These are phyloP conservation scores for Capronia coronata DNA, from an alignment of 2,329 filamentous ascomycete genomes.

Conservation along the genomic window DNA sequence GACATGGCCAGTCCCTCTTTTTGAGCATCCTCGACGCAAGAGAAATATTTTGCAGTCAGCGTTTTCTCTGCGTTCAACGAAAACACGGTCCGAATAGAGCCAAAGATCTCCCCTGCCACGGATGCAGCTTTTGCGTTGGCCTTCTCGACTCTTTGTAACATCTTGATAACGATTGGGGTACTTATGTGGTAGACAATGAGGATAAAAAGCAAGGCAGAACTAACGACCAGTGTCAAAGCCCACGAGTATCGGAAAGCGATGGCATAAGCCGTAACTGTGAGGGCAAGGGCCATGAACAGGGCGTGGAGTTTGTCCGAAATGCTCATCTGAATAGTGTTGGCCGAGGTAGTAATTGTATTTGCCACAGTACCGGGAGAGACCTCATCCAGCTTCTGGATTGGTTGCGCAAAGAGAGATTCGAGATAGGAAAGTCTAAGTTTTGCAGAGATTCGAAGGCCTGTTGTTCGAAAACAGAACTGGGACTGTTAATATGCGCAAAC, in stretches of 20 bases:
- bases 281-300: slow-evolving; percentile 39
- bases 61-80: slow-evolving; percentile 39
- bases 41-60: slow-evolving; percentile 34
- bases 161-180: slow-evolving; percentile 32
- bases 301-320: slow-evolving; percentile 48
- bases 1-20: slow-evolving; percentile 32
- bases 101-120: slow-evolving; percentile 41
- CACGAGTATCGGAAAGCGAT: slow-evolving; percentile 50
- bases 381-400: slow-evolving; percentile 46
- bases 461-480: slow-evolving; percentile 45
- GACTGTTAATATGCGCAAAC: slow-evolving; percentile 7
- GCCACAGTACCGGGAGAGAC: slow-evolving; percentile 47
- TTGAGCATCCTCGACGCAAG: slow-evolving; percentile 36
- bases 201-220: slow-evolving; percentile 42
- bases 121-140: slow-evolving; percentile 38
- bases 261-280: slow-evolving; percentile 43
- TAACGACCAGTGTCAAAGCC: slow-evolving; percentile 48
- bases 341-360: slow-evolving; percentile 47
- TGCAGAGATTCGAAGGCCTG: slow-evolving; percentile 47
- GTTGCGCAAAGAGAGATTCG: slow-evolving; percentile 44
- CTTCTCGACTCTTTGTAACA: slow-evolving; percentile 29
- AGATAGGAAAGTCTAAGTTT: slow-evolving; percentile 47
- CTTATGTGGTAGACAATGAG: slow-evolving; percentile 29
- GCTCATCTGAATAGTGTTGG: slow-evolving; percentile 49
- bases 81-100: slow-evolving; percentile 41